These are phyloP conservation scores for Puccinia triticina DNA, from an alignment of 1,284 basidiomycete species.

Conservation along the genomic window DNA sequence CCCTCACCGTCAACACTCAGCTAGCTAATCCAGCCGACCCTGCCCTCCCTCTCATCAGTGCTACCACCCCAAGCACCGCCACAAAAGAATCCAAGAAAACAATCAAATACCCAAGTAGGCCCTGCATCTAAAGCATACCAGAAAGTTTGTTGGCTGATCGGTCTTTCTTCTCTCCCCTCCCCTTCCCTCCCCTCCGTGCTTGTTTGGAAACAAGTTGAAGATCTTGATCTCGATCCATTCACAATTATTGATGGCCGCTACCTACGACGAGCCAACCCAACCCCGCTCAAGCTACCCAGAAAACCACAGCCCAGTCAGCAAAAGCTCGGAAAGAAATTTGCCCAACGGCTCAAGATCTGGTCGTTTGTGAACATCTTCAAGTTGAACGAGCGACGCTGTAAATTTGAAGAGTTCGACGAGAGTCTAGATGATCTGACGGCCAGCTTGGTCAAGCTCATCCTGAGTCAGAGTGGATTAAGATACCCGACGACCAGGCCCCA, in stretches of 20 bases:
- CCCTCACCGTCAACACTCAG: neutral
- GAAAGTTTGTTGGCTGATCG: neutral
- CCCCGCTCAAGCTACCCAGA: conserved; percentile 11
- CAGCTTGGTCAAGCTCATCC: conserved; percentile 24
- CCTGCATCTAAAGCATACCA: no score
- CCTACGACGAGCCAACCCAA: conserved; percentile 15
- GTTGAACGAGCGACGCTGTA: conserved; percentile 24
- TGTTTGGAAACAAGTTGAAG: conserved; percentile 26
- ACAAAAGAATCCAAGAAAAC: conserved; percentile 36
- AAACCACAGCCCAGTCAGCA: conserved; percentile 24
- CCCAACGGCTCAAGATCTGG: conserved; percentile 40
- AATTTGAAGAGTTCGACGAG: conserved; percentile 19
- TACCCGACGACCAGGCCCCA: conserved; percentile 22
- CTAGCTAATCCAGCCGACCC: neutral
- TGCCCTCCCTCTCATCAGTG: neutral
- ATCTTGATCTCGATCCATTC: conserved; percentile 47
- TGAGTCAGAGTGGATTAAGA: conserved; percentile 16
- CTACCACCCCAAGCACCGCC: neutral
- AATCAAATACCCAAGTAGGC: conserved; percentile 47
- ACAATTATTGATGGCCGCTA: conserved; percentile 43
- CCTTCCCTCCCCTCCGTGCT: neutral
- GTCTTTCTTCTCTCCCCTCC: neutral
- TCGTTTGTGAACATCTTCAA: conserved; percentile 45
- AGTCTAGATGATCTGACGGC: conserved; percentile 18
- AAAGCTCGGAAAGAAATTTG: conserved; percentile 7